Conservation (phyloP, 2,329 filamentous ascomycete genomes). For the Alternaria alternata region DNA sequence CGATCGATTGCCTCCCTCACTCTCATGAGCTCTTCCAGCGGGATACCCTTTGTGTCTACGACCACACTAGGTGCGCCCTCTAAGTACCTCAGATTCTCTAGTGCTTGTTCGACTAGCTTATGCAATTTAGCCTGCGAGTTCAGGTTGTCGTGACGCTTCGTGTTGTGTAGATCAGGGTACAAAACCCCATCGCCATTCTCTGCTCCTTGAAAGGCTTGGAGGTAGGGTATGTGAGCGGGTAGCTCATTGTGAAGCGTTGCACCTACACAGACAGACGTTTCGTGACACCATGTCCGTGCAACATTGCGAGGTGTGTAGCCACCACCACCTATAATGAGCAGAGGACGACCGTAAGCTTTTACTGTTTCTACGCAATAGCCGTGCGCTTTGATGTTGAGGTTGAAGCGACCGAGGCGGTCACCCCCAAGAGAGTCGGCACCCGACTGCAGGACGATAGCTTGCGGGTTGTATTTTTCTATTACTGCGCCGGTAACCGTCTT, state of each 20-base stretch:
- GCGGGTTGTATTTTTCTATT: conserved; percentile 84
- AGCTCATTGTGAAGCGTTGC: conserved; percentile 76
- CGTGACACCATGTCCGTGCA: conserved; percentile 94
- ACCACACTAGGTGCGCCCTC: conserved; percentile 76
- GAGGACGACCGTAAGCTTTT: conserved; percentile 79
- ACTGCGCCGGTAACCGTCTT: conserved; percentile 79
- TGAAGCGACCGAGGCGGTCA: conserved; percentile 93
- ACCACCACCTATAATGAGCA: conserved; percentile 91
- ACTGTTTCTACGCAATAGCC: conserved; percentile 89
- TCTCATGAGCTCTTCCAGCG: conserved; percentile 66
- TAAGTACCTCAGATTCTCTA: conserved; percentile 87
- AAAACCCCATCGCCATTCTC: conserved; percentile 75
- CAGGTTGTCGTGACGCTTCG: conserved; percentile 74
- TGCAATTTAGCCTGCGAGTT: conserved; percentile 79
- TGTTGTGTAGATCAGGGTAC: conserved; percentile 87
- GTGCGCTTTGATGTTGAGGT: conserved; percentile 93
- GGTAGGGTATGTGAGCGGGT: conserved; percentile 82
- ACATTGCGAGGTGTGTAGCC: conserved; percentile 98
- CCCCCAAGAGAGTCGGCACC: conserved; percentile 94
- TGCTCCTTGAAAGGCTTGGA: conserved; percentile 81
- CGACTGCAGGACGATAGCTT: conserved; percentile 92
- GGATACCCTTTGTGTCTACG: conserved; percentile 82
- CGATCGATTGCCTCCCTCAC: conserved; percentile 75
- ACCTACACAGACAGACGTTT: conserved; percentile 88
- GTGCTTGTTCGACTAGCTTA: conserved; percentile 78